A percentile compares a stretch with the other conserved stretches of the same genome.
These are phyloP conservation scores for Allium fistulosum DNA, from an alignment of 106 monocot genomes.

Conservation along the genomic window DNA sequence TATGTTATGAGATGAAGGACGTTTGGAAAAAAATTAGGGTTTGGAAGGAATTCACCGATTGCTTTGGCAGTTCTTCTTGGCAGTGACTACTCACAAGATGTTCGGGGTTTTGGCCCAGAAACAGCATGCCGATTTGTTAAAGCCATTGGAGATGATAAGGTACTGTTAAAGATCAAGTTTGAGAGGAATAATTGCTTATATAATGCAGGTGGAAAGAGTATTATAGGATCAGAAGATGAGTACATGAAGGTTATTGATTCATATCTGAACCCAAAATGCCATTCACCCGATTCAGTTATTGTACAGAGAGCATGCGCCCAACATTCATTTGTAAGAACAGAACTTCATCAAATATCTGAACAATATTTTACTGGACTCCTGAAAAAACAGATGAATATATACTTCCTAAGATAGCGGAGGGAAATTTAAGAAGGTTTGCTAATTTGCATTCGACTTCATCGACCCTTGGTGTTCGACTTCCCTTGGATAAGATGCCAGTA, in stretches of 20 bases:
- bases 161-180: constrained; percentile 46
- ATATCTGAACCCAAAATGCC: too few species aligned
- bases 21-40: constrained; percentile 76
- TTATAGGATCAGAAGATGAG: constrained; percentile 26
- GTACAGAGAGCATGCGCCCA: constrained; percentile 51
- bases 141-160: constrained; percentile 49
- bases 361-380: constrained; percentile 59
- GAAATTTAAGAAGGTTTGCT: constrained; percentile 73
- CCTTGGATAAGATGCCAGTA: constrained; percentile 84
- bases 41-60: too few species aligned
- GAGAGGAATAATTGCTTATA: too few species aligned
- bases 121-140: constrained; percentile 76
- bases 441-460: constrained; percentile 43
- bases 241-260: too few species aligned
- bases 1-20: constrained; percentile 89
- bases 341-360: constrained; percentile 65
- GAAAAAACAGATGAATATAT: too few species aligned
- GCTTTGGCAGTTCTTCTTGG: constrained; percentile 91
- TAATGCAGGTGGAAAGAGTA: too few species aligned
- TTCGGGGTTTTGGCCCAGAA: constrained; percentile 80
- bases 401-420: constrained; percentile 87
- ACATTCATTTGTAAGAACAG: constrained; percentile 36
- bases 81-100: constrained; percentile 72
- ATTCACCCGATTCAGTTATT: constrained; percentile 56
- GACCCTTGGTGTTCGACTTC: too few species aligned